Percentiles rank a stretch among this genome's conserved stretches.
These are phyloP conservation scores for Mrakia frigida DNA, from an alignment of 768 basidiomycete species.

Conservation along the genomic window DNA sequence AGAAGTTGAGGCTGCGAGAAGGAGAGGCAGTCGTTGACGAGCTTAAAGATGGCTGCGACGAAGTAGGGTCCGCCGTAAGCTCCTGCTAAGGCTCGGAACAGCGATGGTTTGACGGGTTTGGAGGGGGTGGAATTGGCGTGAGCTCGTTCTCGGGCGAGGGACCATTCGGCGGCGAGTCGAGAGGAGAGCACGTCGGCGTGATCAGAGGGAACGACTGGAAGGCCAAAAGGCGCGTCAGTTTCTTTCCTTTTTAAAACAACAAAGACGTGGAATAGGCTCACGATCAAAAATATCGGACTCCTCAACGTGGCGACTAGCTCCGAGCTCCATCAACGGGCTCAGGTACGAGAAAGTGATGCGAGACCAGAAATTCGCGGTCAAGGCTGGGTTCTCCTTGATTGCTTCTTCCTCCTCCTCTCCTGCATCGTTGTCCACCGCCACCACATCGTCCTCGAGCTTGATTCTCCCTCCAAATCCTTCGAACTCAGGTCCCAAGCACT, in stretches of 20 bases:
- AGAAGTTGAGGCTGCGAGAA: slow-evolving; percentile 87
- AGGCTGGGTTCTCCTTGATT: slow-evolving; percentile 18
- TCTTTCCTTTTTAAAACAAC: neutral
- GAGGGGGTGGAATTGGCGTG: slow-evolving; percentile 37
- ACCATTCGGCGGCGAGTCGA: slow-evolving; percentile 58
- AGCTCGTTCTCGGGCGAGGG: slow-evolving; percentile 43
- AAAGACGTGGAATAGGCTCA: neutral
- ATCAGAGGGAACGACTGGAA: slow-evolving; percentile 51
- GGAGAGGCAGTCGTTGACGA: slow-evolving; percentile 70
- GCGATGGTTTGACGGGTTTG: slow-evolving; percentile 50
- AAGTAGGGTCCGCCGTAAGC: slow-evolving; percentile 75
- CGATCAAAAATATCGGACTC: slow-evolving; percentile 77
- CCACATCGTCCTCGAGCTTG: slow-evolving; percentile 27
- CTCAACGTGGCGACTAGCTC: slow-evolving; percentile 56
- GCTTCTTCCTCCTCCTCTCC: neutral
- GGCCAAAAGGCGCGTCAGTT: neutral
- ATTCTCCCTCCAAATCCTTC: neutral
- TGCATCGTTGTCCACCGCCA: slow-evolving; percentile 17
- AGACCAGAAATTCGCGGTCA: slow-evolving; percentile 32
- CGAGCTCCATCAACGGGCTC: slow-evolving; percentile 53
- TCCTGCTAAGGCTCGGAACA: slow-evolving; percentile 68
- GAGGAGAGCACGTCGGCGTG: slow-evolving; percentile 64
- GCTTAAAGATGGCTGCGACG: slow-evolving; percentile 51
- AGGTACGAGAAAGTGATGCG: slow-evolving; percentile 74
- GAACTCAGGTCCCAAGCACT: slow-evolving; percentile 62